Percentiles rank a stretch among this genome's conserved stretches.
Evolutionary conservation across 352 stramenopile species (phyloP).

Genomic region (Globisporangium parvum): DNA sequence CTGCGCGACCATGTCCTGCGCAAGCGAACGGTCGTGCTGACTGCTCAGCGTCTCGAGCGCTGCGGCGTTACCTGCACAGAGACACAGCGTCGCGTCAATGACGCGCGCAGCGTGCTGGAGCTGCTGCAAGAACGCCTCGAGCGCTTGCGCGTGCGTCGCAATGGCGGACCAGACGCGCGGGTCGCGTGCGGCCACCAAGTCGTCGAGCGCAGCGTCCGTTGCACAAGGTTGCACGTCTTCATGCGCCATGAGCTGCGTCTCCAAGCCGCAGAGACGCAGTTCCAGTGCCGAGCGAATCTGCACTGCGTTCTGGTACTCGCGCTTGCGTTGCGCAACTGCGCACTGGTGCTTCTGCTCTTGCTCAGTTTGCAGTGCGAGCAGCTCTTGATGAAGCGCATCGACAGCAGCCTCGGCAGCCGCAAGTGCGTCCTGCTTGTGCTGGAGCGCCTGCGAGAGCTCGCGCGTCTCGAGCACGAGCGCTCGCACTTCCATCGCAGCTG

Average conservation of each 20-base stretch:
- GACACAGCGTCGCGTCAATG: conserved; percentile 22
- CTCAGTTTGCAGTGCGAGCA: too few relatives aligned
- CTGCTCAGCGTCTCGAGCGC: conserved; percentile 21
- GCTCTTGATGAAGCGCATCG: background rate
- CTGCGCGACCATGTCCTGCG: conserved; percentile 16
- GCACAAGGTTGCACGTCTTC: conserved; percentile 6
- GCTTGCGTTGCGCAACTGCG: too few relatives aligned
- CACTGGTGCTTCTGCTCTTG: too few relatives aligned
- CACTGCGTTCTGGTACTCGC: too few relatives aligned
- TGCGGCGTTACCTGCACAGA: conserved; percentile 32
- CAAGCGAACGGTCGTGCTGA: conserved; percentile 12
- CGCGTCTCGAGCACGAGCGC: conserved; percentile 13
- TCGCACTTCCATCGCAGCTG: conserved; percentile 14
- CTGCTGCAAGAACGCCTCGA: conserved; percentile 37
- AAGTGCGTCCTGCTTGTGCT: conserved; percentile 7
- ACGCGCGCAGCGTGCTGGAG: conserved; percentile 27
- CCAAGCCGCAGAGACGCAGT: background rate
- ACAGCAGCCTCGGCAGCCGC: background rate
- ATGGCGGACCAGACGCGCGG: background rate
- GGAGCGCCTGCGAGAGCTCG: conserved; percentile 9
- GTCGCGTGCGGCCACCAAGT: background rate
- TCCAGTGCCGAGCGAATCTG: too few relatives aligned
- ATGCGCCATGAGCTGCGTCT: conserved; percentile 13
- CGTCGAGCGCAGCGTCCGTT: conserved; percentile 7
- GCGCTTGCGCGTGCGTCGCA: conserved; percentile 1